Conservation (phyloP, 257 asterid species). For the Solanum sitiens region DNA sequence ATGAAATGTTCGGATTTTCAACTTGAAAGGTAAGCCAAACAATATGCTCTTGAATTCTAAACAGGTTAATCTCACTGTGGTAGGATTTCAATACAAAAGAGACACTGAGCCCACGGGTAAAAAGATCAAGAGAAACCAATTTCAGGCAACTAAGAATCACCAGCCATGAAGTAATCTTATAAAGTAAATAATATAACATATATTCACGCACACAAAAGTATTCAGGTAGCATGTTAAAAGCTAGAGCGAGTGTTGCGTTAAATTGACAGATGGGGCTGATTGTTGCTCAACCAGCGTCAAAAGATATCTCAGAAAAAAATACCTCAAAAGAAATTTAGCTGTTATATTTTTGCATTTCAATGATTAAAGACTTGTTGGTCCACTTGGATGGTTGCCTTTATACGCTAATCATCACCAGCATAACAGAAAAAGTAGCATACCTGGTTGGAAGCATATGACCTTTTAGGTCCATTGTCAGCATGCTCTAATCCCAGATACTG, state of each 20-base stretch:
- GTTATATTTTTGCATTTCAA: background rate
- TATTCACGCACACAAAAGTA: background rate
- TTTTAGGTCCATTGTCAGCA: constrained; percentile 58
- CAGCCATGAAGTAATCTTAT: background rate
- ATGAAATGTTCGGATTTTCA: background rate
- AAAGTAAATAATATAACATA: background rate
- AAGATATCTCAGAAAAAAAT: background rate
- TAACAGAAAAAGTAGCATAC: constrained; percentile 12
- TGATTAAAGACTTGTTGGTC: background rate
- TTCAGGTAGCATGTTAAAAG: background rate
- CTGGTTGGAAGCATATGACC: constrained; percentile 55
- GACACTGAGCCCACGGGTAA: background rate
- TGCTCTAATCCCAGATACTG: constrained; percentile 81
- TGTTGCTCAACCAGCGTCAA: background rate
- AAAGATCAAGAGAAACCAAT: background rate
- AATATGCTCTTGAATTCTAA: background rate
- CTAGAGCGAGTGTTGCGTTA: background rate
- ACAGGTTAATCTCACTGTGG: background rate
- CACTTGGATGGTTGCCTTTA: background rate
- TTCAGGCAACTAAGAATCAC: background rate
- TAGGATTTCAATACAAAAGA: background rate
- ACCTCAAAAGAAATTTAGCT: background rate
- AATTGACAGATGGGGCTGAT: background rate
- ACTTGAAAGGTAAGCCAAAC: background rate
- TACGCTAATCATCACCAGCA: background rate